phyloP scores from a whole-genome alignment of 2,329 filamentous ascomycete species.

The Byssothecium circinans region DNA sequence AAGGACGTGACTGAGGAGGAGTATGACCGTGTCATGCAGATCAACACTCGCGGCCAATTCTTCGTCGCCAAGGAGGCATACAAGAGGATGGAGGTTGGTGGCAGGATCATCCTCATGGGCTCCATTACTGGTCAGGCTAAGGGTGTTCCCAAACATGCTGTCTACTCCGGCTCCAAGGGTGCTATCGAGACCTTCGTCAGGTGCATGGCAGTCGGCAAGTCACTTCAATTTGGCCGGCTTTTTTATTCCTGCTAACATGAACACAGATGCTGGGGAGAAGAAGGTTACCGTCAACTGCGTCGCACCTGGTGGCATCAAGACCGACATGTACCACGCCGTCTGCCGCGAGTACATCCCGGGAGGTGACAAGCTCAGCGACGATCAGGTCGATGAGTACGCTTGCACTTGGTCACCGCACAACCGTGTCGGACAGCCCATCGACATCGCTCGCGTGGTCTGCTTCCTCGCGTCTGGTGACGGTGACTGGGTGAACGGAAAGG shows the following conservation, averaged over 20 bases:
- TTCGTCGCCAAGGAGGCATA: slow-evolving; percentile 62
- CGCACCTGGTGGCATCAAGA: slow-evolving; percentile 58
- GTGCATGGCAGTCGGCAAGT: slow-evolving; percentile 55
- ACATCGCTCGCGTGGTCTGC: slow-evolving; percentile 67
- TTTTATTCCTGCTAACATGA: slow-evolving; percentile 14
- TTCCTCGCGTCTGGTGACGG: slow-evolving; percentile 61
- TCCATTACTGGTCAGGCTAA: slow-evolving; percentile 61
- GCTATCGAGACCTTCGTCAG: slow-evolving; percentile 58
- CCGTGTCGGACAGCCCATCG: slow-evolving; percentile 68
- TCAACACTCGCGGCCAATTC: slow-evolving; percentile 66
- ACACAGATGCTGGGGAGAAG: slow-evolving; percentile 54
- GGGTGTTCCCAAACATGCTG: slow-evolving; percentile 57
- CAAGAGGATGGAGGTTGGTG: slow-evolving; percentile 55
- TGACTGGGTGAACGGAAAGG: slow-evolving; percentile 59
- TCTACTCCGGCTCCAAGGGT: slow-evolving; percentile 58
- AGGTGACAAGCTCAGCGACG: slow-evolving; percentile 58
- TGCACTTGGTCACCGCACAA: slow-evolving; percentile 65
- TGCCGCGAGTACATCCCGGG: slow-evolving; percentile 65
- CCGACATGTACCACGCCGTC: slow-evolving; percentile 63
- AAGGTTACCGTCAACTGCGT: slow-evolving; percentile 64
- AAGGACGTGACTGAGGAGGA: slow-evolving; percentile 58
- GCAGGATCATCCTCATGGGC: slow-evolving; percentile 58
- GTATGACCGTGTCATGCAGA: slow-evolving; percentile 61
- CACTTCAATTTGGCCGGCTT: neutral
- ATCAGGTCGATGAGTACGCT: slow-evolving; percentile 64